These are phyloP conservation scores for Myxozyma lipomycoides DNA, from an alignment of 805 yeast genomes.

Conservation along the genomic window DNA sequence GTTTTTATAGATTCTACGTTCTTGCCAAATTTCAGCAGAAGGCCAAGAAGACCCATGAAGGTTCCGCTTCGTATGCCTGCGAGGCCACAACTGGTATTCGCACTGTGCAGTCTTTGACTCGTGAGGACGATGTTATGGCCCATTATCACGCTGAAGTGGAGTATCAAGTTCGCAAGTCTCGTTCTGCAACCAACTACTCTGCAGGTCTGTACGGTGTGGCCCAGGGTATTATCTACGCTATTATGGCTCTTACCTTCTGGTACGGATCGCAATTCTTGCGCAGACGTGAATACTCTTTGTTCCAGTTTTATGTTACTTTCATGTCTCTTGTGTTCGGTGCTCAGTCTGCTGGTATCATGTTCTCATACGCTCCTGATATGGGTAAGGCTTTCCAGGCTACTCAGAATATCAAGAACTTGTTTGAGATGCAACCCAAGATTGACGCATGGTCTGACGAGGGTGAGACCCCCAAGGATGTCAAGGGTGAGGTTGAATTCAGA, in stretches of 20 bases:
- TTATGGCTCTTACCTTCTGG: constrained; percentile 42
- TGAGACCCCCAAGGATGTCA: constrained; percentile 32
- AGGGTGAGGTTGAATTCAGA: constrained; percentile 53
- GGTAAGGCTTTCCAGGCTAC: constrained; percentile 41
- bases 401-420: constrained; percentile 34
- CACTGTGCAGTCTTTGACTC: constrained; percentile 42
- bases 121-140: constrained; percentile 40
- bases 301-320: constrained; percentile 40
- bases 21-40: constrained; percentile 37
- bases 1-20: constrained; percentile 40
- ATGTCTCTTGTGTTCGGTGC: constrained; percentile 40
- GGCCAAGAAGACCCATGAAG: constrained; percentile 39
- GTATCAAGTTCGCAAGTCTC: constrained; percentile 35
- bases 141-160: constrained; percentile 34
- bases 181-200: constrained; percentile 32
- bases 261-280: constrained; percentile 39
- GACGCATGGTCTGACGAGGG: constrained; percentile 37
- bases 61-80: constrained; percentile 41
- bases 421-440: constrained; percentile 36
- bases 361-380: constrained; percentile 42
- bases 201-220: constrained; percentile 37
- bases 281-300: constrained; percentile 33
- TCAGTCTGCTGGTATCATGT: constrained; percentile 40
- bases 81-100: constrained; percentile 41
- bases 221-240: constrained; percentile 40